Evolutionary conservation across 2,329 filamentous ascomycete species (phyloP).

Genomic region (Lanzia echinophila): DNA sequence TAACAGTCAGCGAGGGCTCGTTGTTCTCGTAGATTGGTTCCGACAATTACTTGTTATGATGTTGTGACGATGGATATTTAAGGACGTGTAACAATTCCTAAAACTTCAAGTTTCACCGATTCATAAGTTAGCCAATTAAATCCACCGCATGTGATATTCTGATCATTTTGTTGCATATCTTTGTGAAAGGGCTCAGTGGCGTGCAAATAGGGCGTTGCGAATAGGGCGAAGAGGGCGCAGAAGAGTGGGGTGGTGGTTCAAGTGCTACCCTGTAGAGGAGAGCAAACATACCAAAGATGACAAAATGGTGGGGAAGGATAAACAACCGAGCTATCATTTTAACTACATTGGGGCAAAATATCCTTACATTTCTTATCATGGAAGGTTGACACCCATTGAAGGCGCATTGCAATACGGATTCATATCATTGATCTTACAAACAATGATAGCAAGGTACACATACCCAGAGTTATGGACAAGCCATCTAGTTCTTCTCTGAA

Average conservation of each 20-base stretch:
- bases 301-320: constrained; percentile 1
- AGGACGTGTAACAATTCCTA: too few relatives aligned
- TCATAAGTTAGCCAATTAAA: background rate
- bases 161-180: constrained; percentile 4
- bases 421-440: background rate
- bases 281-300: background rate
- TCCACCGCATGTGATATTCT: background rate
- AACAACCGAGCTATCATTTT: constrained; percentile 5
- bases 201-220: background rate
- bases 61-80: too few relatives aligned
- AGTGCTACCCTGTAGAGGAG: background rate
- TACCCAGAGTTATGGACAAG: background rate
- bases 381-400: background rate
- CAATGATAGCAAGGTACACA: background rate
- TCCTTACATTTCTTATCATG: constrained; percentile 13
- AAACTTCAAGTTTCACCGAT: too few relatives aligned
- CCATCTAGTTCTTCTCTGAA: background rate
- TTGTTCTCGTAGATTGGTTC: too few relatives aligned
- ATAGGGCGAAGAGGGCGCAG: background rate
- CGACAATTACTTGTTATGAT: too few relatives aligned
- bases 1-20: too few relatives aligned
- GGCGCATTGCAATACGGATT: background rate
- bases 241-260: background rate
- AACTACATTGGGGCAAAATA: constrained; percentile 16
- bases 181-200: background rate